Evolutionary conservation across 2,329 filamentous ascomycete genomes (phyloP), one percentile per base, ranked within the genome.

Genomic region (Trichoderma sp.): DNA sequence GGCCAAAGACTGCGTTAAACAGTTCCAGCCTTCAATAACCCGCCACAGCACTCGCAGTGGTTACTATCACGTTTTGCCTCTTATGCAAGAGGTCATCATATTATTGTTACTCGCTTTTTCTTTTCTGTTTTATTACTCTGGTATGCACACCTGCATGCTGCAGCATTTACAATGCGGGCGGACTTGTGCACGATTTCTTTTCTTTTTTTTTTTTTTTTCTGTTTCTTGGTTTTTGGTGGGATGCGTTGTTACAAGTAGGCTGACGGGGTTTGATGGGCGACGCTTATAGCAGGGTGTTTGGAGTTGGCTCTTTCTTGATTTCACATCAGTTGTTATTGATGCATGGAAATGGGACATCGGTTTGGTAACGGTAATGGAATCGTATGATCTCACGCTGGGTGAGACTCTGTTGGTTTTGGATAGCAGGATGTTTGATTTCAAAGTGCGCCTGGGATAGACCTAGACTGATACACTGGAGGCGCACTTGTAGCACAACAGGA

Each of bases 401-500:
- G 57, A 53, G 31, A 47, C 33, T 21, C 24, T 53, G n/a, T 37
- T 37, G 6, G 13, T n/a, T 24, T 63, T 53, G 35, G n/a, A 27
- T 53, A 53, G 21, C 47, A 24, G n/a, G 60, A 47, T 63, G 35
- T 40, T 29, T 11, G 47, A 33, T 37, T 37, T 33, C 59, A 62
- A 27, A 37, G 60, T 63, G 60, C 60, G 53, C 52, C 60, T 63
- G n/a, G 47, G 60, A 63, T 63, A 63, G 60, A 63, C n/a, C 31
- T 63, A 63, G 60, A 63, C 43, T 63, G 60, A 63, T 52, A 40
- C 14, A 33, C 47, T 63, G 60, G 60, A 63, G 60, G 47, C 53
- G 60, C 60, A 63, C 60, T 53, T 53, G 60, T 37, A 31, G 59
- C 6, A 62, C 52, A 16, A 61, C 52, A 47, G 64, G 53, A 47